Evolutionary conservation across 352 stramenopile species (phyloP).

Genomic region (Phytophthora aleatoria): DNA sequence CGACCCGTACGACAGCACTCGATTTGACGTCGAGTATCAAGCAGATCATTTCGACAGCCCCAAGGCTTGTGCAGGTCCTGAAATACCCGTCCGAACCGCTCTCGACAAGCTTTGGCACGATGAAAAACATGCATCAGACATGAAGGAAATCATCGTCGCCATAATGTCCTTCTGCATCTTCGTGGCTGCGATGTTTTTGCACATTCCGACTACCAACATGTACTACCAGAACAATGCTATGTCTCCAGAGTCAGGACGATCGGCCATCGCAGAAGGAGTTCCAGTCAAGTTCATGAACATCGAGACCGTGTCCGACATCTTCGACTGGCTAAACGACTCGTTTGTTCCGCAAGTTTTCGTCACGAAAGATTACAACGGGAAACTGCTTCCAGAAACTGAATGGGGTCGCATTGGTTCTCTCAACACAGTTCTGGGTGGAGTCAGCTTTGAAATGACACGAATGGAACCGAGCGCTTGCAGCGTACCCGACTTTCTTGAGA

Average conservation of each 20-base stretch:
- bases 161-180: conserved; percentile 48
- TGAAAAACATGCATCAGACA: conserved; percentile 35
- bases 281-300: conserved; percentile 48
- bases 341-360: conserved; percentile 52
- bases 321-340: conserved; percentile 48
- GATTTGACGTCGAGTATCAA: conserved; percentile 15
- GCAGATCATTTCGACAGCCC: neutral
- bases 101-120: conserved; percentile 44
- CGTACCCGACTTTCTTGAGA: conserved; percentile 5
- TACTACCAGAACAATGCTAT: conserved; percentile 42
- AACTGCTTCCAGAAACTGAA: conserved; percentile 31
- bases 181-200: conserved; percentile 46
- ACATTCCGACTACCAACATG: conserved; percentile 42
- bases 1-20: conserved; percentile 5
- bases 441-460: conserved; percentile 32
- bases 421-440: conserved; percentile 46
- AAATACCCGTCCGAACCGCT: conserved; percentile 32
- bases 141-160: conserved; percentile 41
- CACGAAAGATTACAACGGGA: conserved; percentile 48
- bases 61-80: neutral
- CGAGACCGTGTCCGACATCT: conserved; percentile 34
- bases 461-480: conserved; percentile 16
- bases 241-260: conserved; percentile 30
- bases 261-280: conserved; percentile 4
- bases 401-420: conserved; percentile 34